Evolutionary conservation across 257 asterid genomes (phyloP).

Genomic region (Przewalskia tangutica): DNA sequence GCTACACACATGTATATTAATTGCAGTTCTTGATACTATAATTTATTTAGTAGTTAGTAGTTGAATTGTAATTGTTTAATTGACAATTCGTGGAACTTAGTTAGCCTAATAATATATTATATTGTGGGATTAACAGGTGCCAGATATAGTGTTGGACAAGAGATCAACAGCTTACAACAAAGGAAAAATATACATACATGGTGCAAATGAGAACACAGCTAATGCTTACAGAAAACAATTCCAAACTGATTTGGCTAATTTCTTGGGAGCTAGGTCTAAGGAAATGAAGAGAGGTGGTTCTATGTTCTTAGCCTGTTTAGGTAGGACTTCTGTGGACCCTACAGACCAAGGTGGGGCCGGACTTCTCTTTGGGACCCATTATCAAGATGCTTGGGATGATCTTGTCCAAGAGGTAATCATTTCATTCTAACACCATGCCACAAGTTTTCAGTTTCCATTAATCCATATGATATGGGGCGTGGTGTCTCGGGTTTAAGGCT

Average conservation of each 20-base stretch:
- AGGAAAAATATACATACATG: slow-evolving; percentile 78
- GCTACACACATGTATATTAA: too few relatives aligned
- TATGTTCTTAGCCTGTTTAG: slow-evolving; percentile 87
- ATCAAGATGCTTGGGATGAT: slow-evolving; percentile 98
- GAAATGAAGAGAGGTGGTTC: slow-evolving; percentile 86
- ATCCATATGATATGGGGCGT: neutral
- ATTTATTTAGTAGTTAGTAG: neutral
- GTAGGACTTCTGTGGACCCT: slow-evolving; percentile 72
- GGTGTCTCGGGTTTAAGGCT: neutral
- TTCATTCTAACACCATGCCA: too few relatives aligned
- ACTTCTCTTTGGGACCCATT: slow-evolving; percentile 81
- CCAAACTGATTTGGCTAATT: slow-evolving; percentile 60
- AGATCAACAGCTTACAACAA: slow-evolving; percentile 73
- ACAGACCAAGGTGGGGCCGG: slow-evolving; percentile 98
- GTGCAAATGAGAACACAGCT: slow-evolving; percentile 65
- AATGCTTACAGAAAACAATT: slow-evolving; percentile 75
- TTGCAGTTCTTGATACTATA: neutral
- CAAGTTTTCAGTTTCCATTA: neutral
- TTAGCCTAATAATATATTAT: neutral
- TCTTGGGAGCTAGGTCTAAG: slow-evolving; percentile 51
- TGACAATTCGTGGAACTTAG: neutral
- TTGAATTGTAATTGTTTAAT: too few relatives aligned
- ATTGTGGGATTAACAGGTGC: slow-evolving; percentile 37
- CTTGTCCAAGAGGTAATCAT: slow-evolving; percentile 81
- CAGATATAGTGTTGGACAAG: slow-evolving; percentile 65